These are phyloP conservation scores for Pseudotulostoma volvatum DNA, from an alignment of 495 filamentous ascomycete genomes.

Conservation along the genomic window DNA sequence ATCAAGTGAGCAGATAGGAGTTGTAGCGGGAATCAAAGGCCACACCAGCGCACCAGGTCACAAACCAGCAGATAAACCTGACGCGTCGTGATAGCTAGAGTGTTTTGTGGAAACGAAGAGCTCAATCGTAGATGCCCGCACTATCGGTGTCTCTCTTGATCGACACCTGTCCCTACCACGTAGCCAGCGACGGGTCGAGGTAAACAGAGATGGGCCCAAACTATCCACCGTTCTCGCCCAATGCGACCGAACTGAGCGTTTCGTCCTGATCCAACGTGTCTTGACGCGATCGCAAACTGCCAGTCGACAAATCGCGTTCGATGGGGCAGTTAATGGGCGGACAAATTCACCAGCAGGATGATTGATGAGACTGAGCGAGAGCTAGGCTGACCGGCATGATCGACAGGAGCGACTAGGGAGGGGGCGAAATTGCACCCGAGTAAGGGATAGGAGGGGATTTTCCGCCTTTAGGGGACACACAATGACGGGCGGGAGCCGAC, in stretches of 20 bases:
- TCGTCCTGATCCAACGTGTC: too few species aligned
- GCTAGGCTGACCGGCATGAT: not conserved
- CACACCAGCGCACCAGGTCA: not conserved
- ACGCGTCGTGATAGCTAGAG: not conserved
- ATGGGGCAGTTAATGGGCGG: not conserved
- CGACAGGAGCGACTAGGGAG: not conserved
- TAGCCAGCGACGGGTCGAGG: not conserved
- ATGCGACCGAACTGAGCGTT: too few species aligned
- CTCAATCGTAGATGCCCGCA: not conserved
- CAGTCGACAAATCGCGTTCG: too few species aligned
- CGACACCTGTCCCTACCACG: not conserved
- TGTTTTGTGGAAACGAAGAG: not conserved
- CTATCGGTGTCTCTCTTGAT: not conserved
- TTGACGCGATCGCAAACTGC: too few species aligned
- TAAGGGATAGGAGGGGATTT: not conserved
- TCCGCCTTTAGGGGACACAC: not conserved
- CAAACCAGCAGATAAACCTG: not conserved
- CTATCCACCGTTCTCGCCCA: not conserved
- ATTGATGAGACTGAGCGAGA: not conserved
- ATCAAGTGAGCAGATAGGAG: not conserved
- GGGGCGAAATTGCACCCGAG: not conserved
- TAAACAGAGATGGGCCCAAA: not conserved
- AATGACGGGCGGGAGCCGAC: slow-evolving; percentile 2
- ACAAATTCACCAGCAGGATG: not conserved
- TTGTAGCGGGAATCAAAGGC: not conserved